Conservation (phyloP, 768 basidiomycete species). For the Crassisporium funariophilum region DNA sequence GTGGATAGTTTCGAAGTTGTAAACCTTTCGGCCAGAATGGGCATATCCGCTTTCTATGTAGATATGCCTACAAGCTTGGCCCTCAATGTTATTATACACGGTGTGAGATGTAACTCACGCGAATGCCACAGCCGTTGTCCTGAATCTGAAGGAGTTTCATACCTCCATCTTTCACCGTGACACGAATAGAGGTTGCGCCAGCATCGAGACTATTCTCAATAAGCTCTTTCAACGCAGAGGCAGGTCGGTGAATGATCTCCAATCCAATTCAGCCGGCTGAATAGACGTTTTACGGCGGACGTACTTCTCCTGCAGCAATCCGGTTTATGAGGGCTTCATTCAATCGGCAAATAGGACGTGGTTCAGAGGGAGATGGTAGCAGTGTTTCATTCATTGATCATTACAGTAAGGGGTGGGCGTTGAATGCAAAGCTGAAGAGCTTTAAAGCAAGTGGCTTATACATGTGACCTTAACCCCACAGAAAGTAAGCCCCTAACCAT, state of each 20-base stretch:
- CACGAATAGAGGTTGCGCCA: slow-evolving; percentile 79
- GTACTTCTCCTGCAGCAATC: slow-evolving; percentile 81
- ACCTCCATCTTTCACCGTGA: slow-evolving; percentile 94
- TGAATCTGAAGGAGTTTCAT: slow-evolving; percentile 94
- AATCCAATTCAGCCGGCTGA: slow-evolving; percentile 11
- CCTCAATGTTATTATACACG: background rate
- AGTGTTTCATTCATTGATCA: background rate
- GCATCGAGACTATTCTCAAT: slow-evolving; percentile 97
- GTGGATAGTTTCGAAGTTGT: slow-evolving; percentile 91
- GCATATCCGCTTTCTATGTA: slow-evolving; percentile 78
- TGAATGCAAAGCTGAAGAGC: too few species aligned
- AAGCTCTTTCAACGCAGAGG: slow-evolving; percentile 94
- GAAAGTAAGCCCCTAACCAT: too few species aligned
- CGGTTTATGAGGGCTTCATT: slow-evolving; percentile 86
- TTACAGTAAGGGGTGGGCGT: too few species aligned
- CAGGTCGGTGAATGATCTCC: slow-evolving; percentile 60
- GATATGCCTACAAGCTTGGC: background rate
- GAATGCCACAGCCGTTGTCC: slow-evolving; percentile 95
- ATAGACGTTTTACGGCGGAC: slow-evolving; percentile 6
- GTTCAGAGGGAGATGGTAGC: slow-evolving; percentile 33
- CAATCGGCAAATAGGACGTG: slow-evolving; percentile 72
- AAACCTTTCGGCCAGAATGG: slow-evolving; percentile 91
- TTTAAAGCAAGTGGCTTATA: background rate
- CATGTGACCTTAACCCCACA: too few species aligned
- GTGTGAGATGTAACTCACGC: slow-evolving; percentile 50